Evolutionary conservation across 805 yeast genomes (phyloP).

Genomic region (Candida methanosorbosa): DNA sequence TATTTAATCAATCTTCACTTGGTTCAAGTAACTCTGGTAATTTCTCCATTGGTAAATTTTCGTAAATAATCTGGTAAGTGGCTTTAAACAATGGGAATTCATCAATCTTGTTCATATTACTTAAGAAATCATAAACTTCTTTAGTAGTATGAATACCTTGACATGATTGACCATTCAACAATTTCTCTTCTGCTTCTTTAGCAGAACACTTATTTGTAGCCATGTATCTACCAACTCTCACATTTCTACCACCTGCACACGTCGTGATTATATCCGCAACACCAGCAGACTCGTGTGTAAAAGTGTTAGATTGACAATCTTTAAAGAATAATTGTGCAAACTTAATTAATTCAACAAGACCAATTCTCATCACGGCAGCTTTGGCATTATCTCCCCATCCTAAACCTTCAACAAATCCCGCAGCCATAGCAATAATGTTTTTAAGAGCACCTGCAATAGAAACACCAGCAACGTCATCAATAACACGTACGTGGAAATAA

Average conservation of each 20-base stretch:
- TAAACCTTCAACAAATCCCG: conserved; percentile 94
- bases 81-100: conserved; percentile 81
- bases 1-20: conserved; percentile 18
- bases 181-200: conserved; percentile 71
- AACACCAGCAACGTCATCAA: conserved; percentile 91
- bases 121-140: conserved; percentile 84
- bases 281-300: conserved; percentile 92
- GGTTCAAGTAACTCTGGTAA: conserved; percentile 65
- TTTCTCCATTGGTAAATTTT: conserved; percentile 62
- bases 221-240: conserved; percentile 80
- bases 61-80: conserved; percentile 78
- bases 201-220: conserved; percentile 74
- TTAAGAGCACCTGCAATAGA: conserved; percentile 96
- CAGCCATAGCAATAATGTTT: conserved; percentile 92
- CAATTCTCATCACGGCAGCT: conserved; percentile 95
- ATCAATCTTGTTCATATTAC: conserved; percentile 36
- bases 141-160: conserved; percentile 89
- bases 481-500: conserved; percentile 92
- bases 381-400: conserved; percentile 99
- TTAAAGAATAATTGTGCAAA: conserved; percentile 82
- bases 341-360: conserved; percentile 80
- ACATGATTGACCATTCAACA: conserved; percentile 92
- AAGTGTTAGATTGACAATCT: conserved; percentile 64
- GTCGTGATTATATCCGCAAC: conserved; percentile 98
- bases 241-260: conserved; percentile 96